These are phyloP conservation scores for Crucihimalaya himalaica DNA, from an alignment of 345 rosid species.

Conservation along the genomic window DNA sequence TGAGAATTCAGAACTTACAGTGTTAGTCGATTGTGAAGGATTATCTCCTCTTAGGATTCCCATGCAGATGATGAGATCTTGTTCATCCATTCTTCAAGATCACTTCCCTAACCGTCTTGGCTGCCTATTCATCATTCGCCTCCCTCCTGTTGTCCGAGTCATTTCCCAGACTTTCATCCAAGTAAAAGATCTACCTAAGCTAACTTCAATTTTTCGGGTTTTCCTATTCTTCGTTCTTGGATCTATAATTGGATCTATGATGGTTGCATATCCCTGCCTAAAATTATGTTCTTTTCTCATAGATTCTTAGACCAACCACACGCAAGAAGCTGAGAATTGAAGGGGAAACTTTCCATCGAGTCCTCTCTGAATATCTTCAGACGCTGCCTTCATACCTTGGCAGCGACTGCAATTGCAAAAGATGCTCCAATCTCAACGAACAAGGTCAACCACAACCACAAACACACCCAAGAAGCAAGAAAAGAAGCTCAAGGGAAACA, in stretches of 20 bases:
- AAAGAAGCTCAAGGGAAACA: constrained; percentile 16
- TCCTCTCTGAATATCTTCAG: constrained; percentile 66
- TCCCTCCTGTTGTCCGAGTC: constrained; percentile 86
- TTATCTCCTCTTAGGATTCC: constrained; percentile 82
- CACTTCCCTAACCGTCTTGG: constrained; percentile 90
- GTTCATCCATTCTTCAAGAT: constrained; percentile 85
- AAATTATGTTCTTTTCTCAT: constrained; percentile 25
- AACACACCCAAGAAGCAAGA: constrained; percentile 34
- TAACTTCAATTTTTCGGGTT: background rate
- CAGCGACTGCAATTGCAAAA: constrained; percentile 68
- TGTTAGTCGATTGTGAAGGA: constrained; percentile 89
- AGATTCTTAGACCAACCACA: constrained; percentile 81
- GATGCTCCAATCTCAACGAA: constrained; percentile 49
- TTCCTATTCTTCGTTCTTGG: background rate
- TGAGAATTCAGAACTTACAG: constrained; percentile 69
- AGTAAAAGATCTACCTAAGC: constrained; percentile 45
- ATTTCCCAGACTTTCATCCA: constrained; percentile 85
- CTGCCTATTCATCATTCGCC: constrained; percentile 76
- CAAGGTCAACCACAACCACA: constrained; percentile 22
- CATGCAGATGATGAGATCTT: constrained; percentile 87
- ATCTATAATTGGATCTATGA: background rate
- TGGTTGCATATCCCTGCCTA: constrained; percentile 1
- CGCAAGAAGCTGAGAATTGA: constrained; percentile 81
- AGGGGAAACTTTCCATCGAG: constrained; percentile 62
- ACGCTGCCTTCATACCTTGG: constrained; percentile 84